phyloP scores from a whole-genome alignment of 2,329 filamentous ascomycete genomes.

The Raffaelea ambrosiae region DNA sequence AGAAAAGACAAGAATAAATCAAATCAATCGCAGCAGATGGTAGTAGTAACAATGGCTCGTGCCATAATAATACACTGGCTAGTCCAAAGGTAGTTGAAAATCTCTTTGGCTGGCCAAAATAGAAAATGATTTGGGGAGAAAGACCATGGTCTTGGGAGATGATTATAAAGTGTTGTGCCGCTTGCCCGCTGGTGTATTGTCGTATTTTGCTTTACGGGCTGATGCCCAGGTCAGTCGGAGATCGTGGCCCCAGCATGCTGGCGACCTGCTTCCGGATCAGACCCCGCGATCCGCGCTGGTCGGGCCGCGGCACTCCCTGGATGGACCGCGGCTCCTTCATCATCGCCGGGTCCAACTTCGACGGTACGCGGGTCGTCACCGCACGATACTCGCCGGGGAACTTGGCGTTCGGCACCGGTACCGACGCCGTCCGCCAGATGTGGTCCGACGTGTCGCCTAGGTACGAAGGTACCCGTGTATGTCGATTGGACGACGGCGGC shows the following conservation, averaged over 20 bases:
- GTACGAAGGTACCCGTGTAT: slow-evolving; percentile 45
- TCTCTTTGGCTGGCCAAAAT: too few species aligned
- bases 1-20: too few species aligned
- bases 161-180: too few species aligned
- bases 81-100: too few species aligned
- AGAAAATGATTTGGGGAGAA: too few species aligned
- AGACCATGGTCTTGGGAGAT: too few species aligned
- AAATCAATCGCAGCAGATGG: too few species aligned
- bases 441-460: slow-evolving; percentile 68
- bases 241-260: slow-evolving; percentile 23
- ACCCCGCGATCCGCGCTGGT: slow-evolving; percentile 40
- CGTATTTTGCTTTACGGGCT: neutral
- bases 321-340: slow-evolving; percentile 92
- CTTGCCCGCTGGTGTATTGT: neutral
- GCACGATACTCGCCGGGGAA: slow-evolving; percentile 55
- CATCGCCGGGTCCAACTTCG: slow-evolving; percentile 72
- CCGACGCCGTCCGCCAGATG: slow-evolving; percentile 64
- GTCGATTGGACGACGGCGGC: slow-evolving; percentile 11
- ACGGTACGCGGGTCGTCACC: slow-evolving; percentile 59
- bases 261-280: slow-evolving; percentile 48
- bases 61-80: too few species aligned
- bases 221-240: slow-evolving; percentile 5
- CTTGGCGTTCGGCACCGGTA: slow-evolving; percentile 51
- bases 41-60: too few species aligned
- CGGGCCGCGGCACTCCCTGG: slow-evolving; percentile 68